Evolutionary conservation across 108 stramenopile genomes (phyloP).

Genomic region (Skeletonema marinoi): DNA sequence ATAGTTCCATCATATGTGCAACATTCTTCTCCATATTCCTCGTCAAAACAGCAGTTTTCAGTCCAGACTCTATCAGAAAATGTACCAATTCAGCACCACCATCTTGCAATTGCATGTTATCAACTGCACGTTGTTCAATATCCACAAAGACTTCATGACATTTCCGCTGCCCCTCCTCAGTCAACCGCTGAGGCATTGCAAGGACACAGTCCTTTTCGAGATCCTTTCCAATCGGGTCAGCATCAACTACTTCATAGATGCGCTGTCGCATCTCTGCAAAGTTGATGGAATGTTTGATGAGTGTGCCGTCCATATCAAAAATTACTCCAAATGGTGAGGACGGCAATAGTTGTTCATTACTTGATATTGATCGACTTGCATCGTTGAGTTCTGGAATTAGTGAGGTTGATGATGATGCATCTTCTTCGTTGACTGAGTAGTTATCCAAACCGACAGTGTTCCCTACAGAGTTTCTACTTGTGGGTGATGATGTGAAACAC

Average conservation of each 20-base stretch:
- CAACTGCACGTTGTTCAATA: conserved; percentile 33
- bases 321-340: conserved; percentile 29
- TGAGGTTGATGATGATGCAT: neutral
- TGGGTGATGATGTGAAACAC: neutral
- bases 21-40: conserved; percentile 41
- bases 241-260: conserved; percentile 40
- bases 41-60: conserved; percentile 34
- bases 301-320: conserved; percentile 55
- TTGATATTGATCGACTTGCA: neutral
- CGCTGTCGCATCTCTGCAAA: conserved; percentile 44
- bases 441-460: neutral
- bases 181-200: conserved; percentile 8
- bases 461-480: neutral
- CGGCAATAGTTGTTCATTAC: neutral
- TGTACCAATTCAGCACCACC: conserved; percentile 24
- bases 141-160: conserved; percentile 37
- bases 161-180: conserved; percentile 15
- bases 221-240: conserved; percentile 17
- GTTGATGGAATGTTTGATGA: conserved; percentile 42
- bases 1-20: conserved; percentile 16
- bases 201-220: conserved; percentile 18
- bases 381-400: neutral
- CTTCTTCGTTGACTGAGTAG: neutral
- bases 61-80: conserved; percentile 23
- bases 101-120: conserved; percentile 38